phyloP scores from a whole-genome alignment of 129 eudicot species.

The Saposhnikovia divaricata region DNA sequence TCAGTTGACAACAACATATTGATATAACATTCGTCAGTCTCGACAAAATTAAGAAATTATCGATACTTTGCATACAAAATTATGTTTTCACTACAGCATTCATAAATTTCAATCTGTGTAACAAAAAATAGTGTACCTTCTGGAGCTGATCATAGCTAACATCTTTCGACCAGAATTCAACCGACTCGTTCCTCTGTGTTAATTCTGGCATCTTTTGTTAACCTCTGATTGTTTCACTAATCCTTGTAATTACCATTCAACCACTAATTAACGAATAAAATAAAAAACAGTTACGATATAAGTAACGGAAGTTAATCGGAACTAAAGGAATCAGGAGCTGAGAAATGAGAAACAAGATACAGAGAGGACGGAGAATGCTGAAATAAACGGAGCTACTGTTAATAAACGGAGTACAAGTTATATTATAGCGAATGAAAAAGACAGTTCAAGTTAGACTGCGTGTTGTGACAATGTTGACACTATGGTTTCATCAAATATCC shows the following conservation, averaged over 20 bases:
- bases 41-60: no score
- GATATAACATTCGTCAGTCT: no score
- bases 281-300: no score
- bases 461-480: conserved; percentile 1
- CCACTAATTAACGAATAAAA: background rate
- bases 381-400: background rate
- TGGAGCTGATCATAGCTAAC: conserved; percentile 77
- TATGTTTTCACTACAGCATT: background rate
- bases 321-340: no score
- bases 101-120: no score
- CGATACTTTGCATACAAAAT: no score
- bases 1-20: background rate
- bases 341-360: background rate
- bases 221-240: conserved; percentile 15
- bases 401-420: no score
- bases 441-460: background rate
- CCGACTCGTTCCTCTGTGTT: conserved; percentile 30
- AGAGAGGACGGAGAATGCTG: background rate
- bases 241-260: conserved; percentile 11
- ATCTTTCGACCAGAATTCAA: conserved; percentile 68
- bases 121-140: conserved; percentile 44
- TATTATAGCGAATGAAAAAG: background rate
- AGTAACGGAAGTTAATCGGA: no score
- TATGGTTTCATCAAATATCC: background rate
- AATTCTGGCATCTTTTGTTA: conserved; percentile 63